A percentile compares a stretch with the other conserved stretches of the same genome.
Evolutionary conservation across 345 rosid species (phyloP).

Genomic region (Salix dunnii): DNA sequence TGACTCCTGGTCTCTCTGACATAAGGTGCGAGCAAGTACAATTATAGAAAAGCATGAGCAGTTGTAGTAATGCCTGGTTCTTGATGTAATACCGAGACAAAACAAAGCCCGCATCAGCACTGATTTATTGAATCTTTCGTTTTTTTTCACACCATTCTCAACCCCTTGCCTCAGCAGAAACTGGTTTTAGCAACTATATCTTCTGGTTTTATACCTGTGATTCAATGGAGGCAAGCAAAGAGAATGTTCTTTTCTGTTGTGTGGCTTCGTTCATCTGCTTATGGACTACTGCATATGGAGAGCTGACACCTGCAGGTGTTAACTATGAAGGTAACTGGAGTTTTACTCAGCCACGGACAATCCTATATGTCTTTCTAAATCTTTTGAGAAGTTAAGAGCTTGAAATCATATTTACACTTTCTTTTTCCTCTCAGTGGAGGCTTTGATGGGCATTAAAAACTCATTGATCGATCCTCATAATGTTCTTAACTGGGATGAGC

Average conservation of each 20-base stretch:
- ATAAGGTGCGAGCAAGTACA: conserved; percentile 31
- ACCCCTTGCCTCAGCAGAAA: conserved; percentile 17
- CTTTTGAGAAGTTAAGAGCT: not conserved
- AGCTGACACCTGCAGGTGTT: conserved; percentile 75
- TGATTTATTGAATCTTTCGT: conserved; percentile 16
- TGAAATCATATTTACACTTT: not conserved
- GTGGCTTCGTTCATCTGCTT: conserved; percentile 33
- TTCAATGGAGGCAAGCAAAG: conserved; percentile 39
- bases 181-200: conserved; percentile 15
- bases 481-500: conserved; percentile 70
- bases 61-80: conserved; percentile 12
- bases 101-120: conserved; percentile 22
- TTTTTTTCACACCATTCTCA: not conserved
- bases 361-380: not conserved
- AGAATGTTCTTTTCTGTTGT: conserved; percentile 23
- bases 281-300: conserved; percentile 45
- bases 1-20: conserved; percentile 33
- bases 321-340: conserved; percentile 72
- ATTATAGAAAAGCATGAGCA: conserved; percentile 23
- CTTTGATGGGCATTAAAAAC: conserved; percentile 57
- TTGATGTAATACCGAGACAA: conserved; percentile 20
- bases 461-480: conserved; percentile 59
- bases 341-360: not conserved
- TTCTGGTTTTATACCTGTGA: conserved; percentile 6
- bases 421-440: conserved; percentile 48